A percentile compares a stretch with the other conserved stretches of the same genome.
Conservation (phyloP, 2,329 filamentous ascomycete species). For the Epichloe amarillans region DNA sequence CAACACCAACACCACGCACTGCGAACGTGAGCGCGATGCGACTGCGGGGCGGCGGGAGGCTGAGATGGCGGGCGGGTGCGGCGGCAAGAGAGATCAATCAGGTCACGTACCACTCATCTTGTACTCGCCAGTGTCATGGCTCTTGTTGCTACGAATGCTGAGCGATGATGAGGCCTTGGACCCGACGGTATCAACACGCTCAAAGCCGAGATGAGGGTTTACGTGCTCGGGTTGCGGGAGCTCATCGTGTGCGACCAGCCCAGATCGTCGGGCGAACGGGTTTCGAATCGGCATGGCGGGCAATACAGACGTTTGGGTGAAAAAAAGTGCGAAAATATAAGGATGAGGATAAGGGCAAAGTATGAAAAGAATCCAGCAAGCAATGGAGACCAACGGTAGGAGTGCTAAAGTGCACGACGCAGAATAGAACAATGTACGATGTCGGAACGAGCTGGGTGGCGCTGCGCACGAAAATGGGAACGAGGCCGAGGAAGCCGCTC, state of each 20-base stretch:
- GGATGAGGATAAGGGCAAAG: neutral
- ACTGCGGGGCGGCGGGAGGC: neutral
- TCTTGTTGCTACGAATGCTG: conserved; percentile 46
- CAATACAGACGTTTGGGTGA: neutral
- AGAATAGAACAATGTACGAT: neutral
- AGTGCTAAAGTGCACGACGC: neutral
- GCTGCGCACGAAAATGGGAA: neutral
- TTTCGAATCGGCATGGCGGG: conserved; percentile 56
- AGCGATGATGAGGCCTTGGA: conserved; percentile 49
- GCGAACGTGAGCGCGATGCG: neutral
- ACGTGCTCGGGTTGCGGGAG: conserved; percentile 32
- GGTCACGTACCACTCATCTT: conserved; percentile 60
- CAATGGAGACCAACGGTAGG: neutral
- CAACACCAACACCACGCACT: neutral
- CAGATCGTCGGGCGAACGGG: conserved; percentile 51
- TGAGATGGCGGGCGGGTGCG: neutral
- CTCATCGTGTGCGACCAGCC: conserved; percentile 36
- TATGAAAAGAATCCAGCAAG: neutral
- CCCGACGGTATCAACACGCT: conserved; percentile 48
- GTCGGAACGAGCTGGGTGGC: neutral
- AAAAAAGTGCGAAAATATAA: neutral
- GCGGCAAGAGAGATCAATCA: neutral
- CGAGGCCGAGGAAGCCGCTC: neutral
- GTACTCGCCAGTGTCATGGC: conserved; percentile 57
- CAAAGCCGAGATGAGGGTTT: conserved; percentile 30